Conservation (phyloP, 805 yeast genomes). For the Candida odintsovae region DNA sequence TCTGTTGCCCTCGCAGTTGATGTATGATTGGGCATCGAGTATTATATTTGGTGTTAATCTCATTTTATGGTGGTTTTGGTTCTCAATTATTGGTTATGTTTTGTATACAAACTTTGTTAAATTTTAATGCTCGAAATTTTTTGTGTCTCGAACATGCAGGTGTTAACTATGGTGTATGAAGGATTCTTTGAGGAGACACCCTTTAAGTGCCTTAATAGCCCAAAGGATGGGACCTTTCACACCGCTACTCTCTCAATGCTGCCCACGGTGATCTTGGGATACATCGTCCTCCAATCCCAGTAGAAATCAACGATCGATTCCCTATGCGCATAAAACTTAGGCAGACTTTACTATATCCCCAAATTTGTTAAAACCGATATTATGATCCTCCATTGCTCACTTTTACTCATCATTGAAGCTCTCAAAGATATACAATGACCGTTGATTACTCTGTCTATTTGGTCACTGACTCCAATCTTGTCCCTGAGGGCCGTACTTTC, state of each 20-base stretch:
- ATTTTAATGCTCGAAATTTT: too few species aligned
- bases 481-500: conserved; percentile 55
- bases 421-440: background rate
- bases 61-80: conserved; percentile 30
- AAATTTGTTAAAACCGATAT: background rate
- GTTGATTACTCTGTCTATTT: conserved; percentile 60
- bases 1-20: conserved; percentile 35
- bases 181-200: too few species aligned
- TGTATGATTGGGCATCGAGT: conserved; percentile 43
- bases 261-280: too few species aligned
- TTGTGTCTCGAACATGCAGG: background rate
- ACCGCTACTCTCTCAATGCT: too few species aligned
- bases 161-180: background rate
- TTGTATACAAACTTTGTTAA: too few species aligned
- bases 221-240: too few species aligned
- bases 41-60: conserved; percentile 48
- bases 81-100: background rate
- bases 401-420: too few species aligned
- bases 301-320: background rate
- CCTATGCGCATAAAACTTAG: background rate
- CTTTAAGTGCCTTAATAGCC: too few species aligned
- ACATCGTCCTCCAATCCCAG: too few species aligned
- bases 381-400: background rate
- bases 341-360: background rate
- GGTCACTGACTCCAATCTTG: conserved; percentile 74